Percentiles rank a stretch among this genome's conserved stretches.
Evolutionary conservation across 2,329 filamentous ascomycete genomes (phyloP).

Genomic region (Pyrenophora teres): DNA sequence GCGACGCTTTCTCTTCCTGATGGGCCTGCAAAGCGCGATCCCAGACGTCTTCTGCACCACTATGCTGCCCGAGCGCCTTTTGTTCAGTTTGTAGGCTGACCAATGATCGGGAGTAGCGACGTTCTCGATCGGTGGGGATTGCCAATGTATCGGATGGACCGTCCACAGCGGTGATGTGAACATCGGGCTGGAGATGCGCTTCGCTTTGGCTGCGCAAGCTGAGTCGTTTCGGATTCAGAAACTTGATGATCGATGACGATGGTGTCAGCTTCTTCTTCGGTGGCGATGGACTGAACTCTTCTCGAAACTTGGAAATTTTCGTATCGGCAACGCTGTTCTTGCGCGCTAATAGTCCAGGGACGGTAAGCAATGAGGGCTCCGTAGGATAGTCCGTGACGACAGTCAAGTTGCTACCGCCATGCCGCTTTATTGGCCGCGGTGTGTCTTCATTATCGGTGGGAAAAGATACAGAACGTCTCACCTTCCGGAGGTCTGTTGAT

Average conservation of each 20-base stretch:
- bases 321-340: slow-evolving; percentile 41
- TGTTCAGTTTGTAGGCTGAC: slow-evolving; percentile 38
- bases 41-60: slow-evolving; percentile 39
- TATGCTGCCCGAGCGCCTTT: slow-evolving; percentile 27
- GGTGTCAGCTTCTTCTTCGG: slow-evolving; percentile 31
- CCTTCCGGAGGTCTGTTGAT: slow-evolving; percentile 12
- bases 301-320: slow-evolving; percentile 43
- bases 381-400: background rate
- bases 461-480: slow-evolving; percentile 28
- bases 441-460: slow-evolving; percentile 32
- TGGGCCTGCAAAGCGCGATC: slow-evolving; percentile 44
- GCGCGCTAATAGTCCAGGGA: slow-evolving; percentile 15
- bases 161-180: slow-evolving; percentile 17
- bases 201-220: slow-evolving; percentile 42
- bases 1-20: slow-evolving; percentile 41
- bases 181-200: slow-evolving; percentile 24
- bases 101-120: slow-evolving; percentile 38
- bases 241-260: slow-evolving; percentile 36
- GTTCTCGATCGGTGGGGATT: slow-evolving; percentile 21
- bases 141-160: slow-evolving; percentile 25
- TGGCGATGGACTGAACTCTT: slow-evolving; percentile 44
- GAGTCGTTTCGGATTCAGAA: slow-evolving; percentile 36
- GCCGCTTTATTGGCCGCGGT: slow-evolving; percentile 21
- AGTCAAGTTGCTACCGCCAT: slow-evolving; percentile 15
- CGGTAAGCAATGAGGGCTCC: slow-evolving; percentile 3